Conservation (phyloP, 2,329 filamentous ascomycete species). For the Aspergillus fischeri region DNA sequence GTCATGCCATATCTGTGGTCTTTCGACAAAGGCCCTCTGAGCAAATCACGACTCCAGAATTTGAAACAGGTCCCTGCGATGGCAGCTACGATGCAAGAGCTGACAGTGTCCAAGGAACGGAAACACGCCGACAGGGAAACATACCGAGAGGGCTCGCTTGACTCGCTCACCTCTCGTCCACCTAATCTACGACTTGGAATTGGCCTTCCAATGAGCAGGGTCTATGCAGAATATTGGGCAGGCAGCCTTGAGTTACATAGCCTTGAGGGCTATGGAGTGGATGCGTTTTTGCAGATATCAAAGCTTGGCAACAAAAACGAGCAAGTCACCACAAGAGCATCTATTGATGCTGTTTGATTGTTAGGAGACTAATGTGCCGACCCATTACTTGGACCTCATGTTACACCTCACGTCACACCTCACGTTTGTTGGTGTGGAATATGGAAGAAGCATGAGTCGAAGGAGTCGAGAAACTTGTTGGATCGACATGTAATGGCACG, state of each 20-base stretch:
- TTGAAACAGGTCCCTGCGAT: conserved; percentile 82
- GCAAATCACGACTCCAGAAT: conserved; percentile 73
- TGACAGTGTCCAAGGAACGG: conserved; percentile 48
- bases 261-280: conserved; percentile 90
- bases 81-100: conserved; percentile 88
- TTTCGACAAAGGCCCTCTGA: conserved; percentile 87
- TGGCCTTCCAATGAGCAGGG: conserved; percentile 85
- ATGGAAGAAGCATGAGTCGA: background rate
- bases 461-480: too few relatives aligned
- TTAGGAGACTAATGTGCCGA: background rate
- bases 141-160: conserved; percentile 62
- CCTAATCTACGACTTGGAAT: conserved; percentile 87
- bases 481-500: too few relatives aligned
- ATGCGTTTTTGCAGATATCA: conserved; percentile 93
- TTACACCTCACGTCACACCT: too few relatives aligned
- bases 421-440: background rate
- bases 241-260: conserved; percentile 87
- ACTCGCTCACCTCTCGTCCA: conserved; percentile 73
- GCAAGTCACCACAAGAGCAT: conserved; percentile 73
- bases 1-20: conserved; percentile 91
- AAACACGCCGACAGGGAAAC: conserved; percentile 30
- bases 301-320: conserved; percentile 98
- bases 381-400: background rate
- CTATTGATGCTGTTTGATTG: conserved; percentile 67
- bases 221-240: conserved; percentile 98